These are phyloP conservation scores for Coemansia asiatica DNA, from an alignment of 192 early-diverging fungal genomes.

Conservation along the genomic window DNA sequence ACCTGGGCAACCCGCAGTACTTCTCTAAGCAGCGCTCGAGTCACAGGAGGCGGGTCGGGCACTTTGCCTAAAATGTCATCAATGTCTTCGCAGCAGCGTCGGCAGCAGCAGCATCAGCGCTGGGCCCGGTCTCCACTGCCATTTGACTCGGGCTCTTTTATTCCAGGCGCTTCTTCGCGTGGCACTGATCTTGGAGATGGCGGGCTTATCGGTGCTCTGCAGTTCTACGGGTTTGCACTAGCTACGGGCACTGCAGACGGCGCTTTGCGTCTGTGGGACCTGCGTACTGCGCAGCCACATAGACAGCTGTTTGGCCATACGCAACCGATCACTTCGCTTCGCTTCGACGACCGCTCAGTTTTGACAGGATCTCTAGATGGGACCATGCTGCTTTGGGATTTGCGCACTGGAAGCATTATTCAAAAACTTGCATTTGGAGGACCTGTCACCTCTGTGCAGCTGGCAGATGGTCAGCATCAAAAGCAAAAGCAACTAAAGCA, in stretches of 20 bases:
- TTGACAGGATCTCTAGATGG: constrained; percentile 71
- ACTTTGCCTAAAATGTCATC: background rate
- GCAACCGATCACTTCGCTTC: constrained; percentile 60
- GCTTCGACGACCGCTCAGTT: constrained; percentile 70
- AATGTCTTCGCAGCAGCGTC: constrained; percentile 4
- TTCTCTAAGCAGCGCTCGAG: background rate
- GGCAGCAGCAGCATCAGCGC: too few species aligned
- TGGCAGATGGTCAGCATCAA: constrained; percentile 24
- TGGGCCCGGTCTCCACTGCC: constrained; percentile 10
- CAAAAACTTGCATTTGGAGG: constrained; percentile 61
- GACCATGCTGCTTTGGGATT: constrained; percentile 71
- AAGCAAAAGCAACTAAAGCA: too few species aligned
- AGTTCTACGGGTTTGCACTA: constrained; percentile 72
- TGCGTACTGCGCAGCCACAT: constrained; percentile 71
- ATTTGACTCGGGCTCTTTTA: background rate
- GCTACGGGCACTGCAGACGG: constrained; percentile 76
- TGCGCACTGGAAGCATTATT: constrained; percentile 66
- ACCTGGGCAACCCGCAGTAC: constrained; percentile 60
- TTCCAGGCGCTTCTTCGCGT: background rate
- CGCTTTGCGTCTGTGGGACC: constrained; percentile 75
- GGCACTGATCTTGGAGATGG: constrained; percentile 46
- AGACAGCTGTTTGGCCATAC: constrained; percentile 69
- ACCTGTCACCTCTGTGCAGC: constrained; percentile 46
- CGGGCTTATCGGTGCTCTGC: constrained; percentile 68
- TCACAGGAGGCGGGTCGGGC: background rate